A percentile compares a stretch with the other conserved stretches of the same genome.
These are phyloP conservation scores for Xanthoceras sorbifolium DNA, from an alignment of 345 rosid species.

Conservation along the genomic window DNA sequence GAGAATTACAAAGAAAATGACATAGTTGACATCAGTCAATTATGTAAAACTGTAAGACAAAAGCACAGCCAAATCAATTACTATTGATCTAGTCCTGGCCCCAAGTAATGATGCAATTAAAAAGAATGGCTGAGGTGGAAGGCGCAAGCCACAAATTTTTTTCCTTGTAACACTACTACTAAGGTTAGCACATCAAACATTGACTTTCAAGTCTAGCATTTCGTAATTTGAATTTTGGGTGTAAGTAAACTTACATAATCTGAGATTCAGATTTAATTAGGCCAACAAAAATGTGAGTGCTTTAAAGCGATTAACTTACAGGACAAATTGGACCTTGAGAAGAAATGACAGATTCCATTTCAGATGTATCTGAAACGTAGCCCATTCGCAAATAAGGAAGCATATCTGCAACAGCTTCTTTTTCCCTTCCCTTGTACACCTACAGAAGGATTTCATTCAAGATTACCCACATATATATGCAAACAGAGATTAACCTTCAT, in stretches of 20 bases:
- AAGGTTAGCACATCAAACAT: constrained; percentile 10
- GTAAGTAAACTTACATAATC: constrained; percentile 10
- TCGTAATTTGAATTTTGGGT: background rate
- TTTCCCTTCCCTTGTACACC: constrained; percentile 87
- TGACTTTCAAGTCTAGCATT: background rate
- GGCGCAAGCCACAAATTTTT: background rate
- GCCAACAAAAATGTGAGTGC: background rate
- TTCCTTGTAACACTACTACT: constrained; percentile 3
- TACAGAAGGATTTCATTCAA: constrained; percentile 28
- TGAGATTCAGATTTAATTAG: background rate
- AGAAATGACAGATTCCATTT: constrained; percentile 90
- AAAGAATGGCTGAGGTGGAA: constrained; percentile 1
- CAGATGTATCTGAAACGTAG: constrained; percentile 86
- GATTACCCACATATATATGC: constrained; percentile 19
- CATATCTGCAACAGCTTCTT: constrained; percentile 80
- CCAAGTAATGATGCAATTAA: background rate
- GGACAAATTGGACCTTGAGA: constrained; percentile 96
- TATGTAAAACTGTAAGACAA: background rate
- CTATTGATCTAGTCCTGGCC: background rate
- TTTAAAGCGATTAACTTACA: constrained; percentile 46
- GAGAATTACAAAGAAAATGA: background rate
- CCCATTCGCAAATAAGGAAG: constrained; percentile 90
- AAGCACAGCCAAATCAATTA: constrained; percentile 6
- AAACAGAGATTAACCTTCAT: constrained; percentile 17
- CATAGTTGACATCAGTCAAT: background rate